Evolutionary conservation across 352 stramenopile genomes (phyloP).

Genomic region (Phytopythium montanum): DNA sequence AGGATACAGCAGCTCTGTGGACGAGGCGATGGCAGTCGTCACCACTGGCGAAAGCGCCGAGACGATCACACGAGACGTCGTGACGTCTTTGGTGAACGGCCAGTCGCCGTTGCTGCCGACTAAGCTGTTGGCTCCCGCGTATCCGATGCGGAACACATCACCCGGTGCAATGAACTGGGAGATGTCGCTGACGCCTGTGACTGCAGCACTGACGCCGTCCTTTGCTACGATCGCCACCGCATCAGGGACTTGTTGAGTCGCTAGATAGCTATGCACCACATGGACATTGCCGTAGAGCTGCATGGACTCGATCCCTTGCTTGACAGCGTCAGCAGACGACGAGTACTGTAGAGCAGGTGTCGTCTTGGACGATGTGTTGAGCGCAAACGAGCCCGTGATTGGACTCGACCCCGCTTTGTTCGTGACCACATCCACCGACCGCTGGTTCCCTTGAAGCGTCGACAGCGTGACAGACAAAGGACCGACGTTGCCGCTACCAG

Average conservation of each 20-base stretch:
- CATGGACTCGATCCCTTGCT: constrained; percentile 76
- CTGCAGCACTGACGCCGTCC: constrained; percentile 41
- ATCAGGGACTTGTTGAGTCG: constrained; percentile 53
- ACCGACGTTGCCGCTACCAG: constrained; percentile 75
- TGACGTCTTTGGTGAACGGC: constrained; percentile 39
- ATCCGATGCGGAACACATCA: constrained; percentile 65
- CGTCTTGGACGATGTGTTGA: constrained; percentile 32
- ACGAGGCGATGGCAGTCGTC: constrained; percentile 11
- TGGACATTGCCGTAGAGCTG: constrained; percentile 73
- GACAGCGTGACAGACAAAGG: constrained; percentile 35
- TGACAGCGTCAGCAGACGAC: constrained; percentile 50
- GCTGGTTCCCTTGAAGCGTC: constrained; percentile 35
- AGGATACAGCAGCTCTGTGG: constrained; percentile 63
- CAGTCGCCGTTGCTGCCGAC: constrained; percentile 62
- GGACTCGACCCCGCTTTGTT: constrained; percentile 44
- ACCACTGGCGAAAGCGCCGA: constrained; percentile 47
- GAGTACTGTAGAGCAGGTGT: constrained; percentile 58
- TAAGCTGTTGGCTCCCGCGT: constrained; percentile 30
- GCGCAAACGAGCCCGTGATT: constrained; percentile 44
- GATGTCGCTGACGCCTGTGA: constrained; percentile 55
- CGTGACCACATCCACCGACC: constrained; percentile 51
- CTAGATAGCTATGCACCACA: constrained; percentile 41
- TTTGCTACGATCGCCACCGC: constrained; percentile 48
- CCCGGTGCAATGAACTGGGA: constrained; percentile 56
- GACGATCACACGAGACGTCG: constrained; percentile 49